Base-by-base conservation (phyloP, 1,284 basidiomycete species). In the Caloboletus firmus region DNA sequence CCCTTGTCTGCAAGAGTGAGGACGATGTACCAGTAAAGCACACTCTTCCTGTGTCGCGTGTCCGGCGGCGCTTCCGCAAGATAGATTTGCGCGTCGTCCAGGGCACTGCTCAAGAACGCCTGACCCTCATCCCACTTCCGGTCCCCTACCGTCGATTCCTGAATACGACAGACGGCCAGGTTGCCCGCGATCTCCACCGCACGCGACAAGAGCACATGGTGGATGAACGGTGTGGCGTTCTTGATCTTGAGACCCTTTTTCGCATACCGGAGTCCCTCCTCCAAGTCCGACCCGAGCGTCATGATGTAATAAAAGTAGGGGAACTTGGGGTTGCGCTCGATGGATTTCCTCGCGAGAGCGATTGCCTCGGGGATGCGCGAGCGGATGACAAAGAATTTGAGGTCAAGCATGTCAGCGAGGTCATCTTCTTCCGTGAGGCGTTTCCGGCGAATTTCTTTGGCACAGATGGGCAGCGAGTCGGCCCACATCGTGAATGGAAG, bases 301-400 rank as follows among this genome's bases (percentile, higher is more conserved):
- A 82, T 74, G 22, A 78, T 78, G 57, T 84, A 84, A 58, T 83
- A 80, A 61, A 77, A 82, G 63, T 84, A 85, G 2, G 79, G 79
- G 15, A 78, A 71, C 17, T 79, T 71, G 3, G 83, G 82, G 56
- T 77, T 82, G 32, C 82, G 78, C 54, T 76, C 64, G 26, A 85
- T 66, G 1, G 72, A 74, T 34, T 73, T 72, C 50, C 74, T 71
- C 1, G 79, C 80, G 9, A 78, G 58, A 15, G 65, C 63, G 34
- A 79, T 69, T 1, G 79, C 80, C 30, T 81, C 76, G 0, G 70
- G 63, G 31, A 79, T 69, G 28, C 74, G 74, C 30, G 72, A 69
- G 51, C 71, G 72, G 66, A 80, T 76, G 62, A 85, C 77, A 47
- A 67, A 60, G 59, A 70, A 79, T 62, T 85, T 85, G 68, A 85